A percentile compares a stretch with the other conserved stretches of the same genome.
These are phyloP conservation scores for Vitis hybrid DNA, from an alignment of 177 flowering plant genomes.

Conservation along the genomic window DNA sequence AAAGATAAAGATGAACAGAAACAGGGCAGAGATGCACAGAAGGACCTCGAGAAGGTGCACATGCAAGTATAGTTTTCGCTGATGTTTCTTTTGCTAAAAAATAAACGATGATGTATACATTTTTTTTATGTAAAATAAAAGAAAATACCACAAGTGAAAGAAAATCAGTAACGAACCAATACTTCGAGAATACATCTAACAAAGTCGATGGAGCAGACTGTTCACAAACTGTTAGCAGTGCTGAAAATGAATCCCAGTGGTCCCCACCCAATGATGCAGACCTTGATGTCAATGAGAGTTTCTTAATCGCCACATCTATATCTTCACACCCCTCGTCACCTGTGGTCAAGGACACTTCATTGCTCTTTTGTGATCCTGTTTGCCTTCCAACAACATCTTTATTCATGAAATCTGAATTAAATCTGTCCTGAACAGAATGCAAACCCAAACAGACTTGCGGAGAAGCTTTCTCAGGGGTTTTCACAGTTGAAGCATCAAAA, in stretches of 20 bases:
- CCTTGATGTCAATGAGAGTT: slow-evolving; percentile 60
- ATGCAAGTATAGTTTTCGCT: too few species aligned
- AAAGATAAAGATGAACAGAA: too few species aligned
- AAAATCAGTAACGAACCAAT: slow-evolving; percentile 45
- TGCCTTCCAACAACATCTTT: slow-evolving; percentile 17
- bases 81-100: background rate
- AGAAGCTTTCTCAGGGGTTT: slow-evolving; percentile 42
- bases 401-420: slow-evolving; percentile 7
- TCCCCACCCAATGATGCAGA: slow-evolving; percentile 26
- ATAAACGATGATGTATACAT: background rate
- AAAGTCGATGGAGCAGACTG: slow-evolving; percentile 66
- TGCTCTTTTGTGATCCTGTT: slow-evolving; percentile 13
- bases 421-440: slow-evolving; percentile 23
- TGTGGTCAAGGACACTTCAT: slow-evolving; percentile 8
- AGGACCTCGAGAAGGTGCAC: too few species aligned
- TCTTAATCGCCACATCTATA: slow-evolving; percentile 46
- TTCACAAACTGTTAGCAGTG: slow-evolving; percentile 67
- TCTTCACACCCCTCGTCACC: slow-evolving; percentile 37
- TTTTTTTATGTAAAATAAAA: background rate
- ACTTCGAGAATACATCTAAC: slow-evolving; percentile 53
- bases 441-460: slow-evolving; percentile 8
- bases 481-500: slow-evolving; percentile 24
- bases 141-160: slow-evolving; percentile 15
- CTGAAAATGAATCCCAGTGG: slow-evolving; percentile 44
- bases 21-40: too few species aligned